These are phyloP conservation scores for Sugiyamaella mastotermitis DNA, from an alignment of 805 yeast genomes.

Conservation along the genomic window DNA sequence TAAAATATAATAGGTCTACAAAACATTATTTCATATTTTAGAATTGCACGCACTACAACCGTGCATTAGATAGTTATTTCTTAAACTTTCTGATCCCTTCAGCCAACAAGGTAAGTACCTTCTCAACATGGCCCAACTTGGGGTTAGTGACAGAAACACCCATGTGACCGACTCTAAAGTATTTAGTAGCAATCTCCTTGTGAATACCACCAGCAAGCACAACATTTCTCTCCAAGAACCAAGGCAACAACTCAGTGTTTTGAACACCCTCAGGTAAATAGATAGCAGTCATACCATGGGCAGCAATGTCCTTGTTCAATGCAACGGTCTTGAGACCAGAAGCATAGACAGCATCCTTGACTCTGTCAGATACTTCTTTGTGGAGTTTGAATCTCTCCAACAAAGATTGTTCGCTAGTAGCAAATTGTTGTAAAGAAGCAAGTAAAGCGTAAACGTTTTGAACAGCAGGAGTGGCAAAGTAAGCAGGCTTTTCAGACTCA, in stretches of 20 bases:
- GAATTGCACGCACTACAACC: no score
- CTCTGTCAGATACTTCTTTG: constrained; percentile 51
- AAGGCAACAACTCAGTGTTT: constrained; percentile 58
- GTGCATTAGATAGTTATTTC: constrained; percentile 1
- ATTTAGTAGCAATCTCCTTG: constrained; percentile 68
- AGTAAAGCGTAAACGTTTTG: constrained; percentile 78
- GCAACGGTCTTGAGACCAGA: constrained; percentile 65
- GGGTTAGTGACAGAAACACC: constrained; percentile 67
- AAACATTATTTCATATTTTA: no score
- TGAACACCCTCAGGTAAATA: constrained; percentile 72
- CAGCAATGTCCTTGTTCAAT: constrained; percentile 53
- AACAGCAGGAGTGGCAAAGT: constrained; percentile 96
- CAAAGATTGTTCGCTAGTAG: constrained; percentile 38
- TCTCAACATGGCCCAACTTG: constrained; percentile 48
- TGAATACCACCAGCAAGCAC: constrained; percentile 88
- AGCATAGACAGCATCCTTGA: constrained; percentile 52
- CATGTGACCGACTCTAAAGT: constrained; percentile 96
- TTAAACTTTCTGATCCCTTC: constrained; percentile 23
- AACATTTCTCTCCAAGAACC: constrained; percentile 57
- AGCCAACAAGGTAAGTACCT: constrained; percentile 42
- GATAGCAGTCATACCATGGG: constrained; percentile 81
- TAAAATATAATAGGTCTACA: no score
- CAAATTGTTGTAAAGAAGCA: constrained; percentile 67
- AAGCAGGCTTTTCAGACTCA: constrained; percentile 72
- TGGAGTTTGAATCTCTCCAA: constrained; percentile 61